These are phyloP conservation scores for Recurvomyces mirabilis DNA, from an alignment of 495 filamentous ascomycete species.

Conservation along the genomic window DNA sequence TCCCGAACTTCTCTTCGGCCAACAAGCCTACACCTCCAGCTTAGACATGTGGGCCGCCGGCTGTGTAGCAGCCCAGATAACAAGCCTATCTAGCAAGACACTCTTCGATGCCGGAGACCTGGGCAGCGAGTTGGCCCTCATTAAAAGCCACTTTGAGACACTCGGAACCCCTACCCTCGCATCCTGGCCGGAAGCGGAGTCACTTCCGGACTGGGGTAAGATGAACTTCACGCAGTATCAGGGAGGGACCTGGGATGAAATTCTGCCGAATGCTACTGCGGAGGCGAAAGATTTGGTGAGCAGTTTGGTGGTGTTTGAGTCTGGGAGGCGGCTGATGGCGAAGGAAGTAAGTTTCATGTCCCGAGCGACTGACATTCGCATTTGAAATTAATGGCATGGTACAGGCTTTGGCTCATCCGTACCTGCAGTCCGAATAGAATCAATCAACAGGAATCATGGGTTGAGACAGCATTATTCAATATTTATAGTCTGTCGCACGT, in stretches of 20 bases:
- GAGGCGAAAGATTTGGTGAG: slow-evolving; percentile 44
- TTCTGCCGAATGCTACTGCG: slow-evolving; percentile 40
- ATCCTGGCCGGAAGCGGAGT: slow-evolving; percentile 39
- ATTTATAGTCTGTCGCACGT: too few relatives aligned
- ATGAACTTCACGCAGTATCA: slow-evolving; percentile 48
- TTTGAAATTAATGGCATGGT: too few relatives aligned
- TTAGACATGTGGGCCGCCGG: slow-evolving; percentile 91
- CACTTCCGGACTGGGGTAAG: slow-evolving; percentile 56
- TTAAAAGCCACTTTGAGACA: slow-evolving; percentile 80
- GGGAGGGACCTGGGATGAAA: slow-evolving; percentile 40
- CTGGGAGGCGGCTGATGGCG: slow-evolving; percentile 39
- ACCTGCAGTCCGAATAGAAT: too few relatives aligned
- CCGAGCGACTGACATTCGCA: too few relatives aligned
- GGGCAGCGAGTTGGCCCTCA: slow-evolving; percentile 82
- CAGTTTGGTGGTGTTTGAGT: slow-evolving; percentile 47
- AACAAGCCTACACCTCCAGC: slow-evolving; percentile 51
- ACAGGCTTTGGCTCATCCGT: too few relatives aligned
- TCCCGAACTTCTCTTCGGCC: slow-evolving; percentile 84
- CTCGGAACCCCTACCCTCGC: slow-evolving; percentile 9
- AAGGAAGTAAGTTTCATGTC: slow-evolving; percentile 13
- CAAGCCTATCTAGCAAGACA: slow-evolving; percentile 34
- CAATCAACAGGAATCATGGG: too few relatives aligned
- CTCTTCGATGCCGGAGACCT: slow-evolving; percentile 80
- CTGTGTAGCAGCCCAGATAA: slow-evolving; percentile 60
- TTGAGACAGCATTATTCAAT: too few relatives aligned